Evolutionary conservation across 352 stramenopile species (phyloP), one percentile per base, ranked within the genome.

Genomic region (Halophytophthora polymorphica): DNA sequence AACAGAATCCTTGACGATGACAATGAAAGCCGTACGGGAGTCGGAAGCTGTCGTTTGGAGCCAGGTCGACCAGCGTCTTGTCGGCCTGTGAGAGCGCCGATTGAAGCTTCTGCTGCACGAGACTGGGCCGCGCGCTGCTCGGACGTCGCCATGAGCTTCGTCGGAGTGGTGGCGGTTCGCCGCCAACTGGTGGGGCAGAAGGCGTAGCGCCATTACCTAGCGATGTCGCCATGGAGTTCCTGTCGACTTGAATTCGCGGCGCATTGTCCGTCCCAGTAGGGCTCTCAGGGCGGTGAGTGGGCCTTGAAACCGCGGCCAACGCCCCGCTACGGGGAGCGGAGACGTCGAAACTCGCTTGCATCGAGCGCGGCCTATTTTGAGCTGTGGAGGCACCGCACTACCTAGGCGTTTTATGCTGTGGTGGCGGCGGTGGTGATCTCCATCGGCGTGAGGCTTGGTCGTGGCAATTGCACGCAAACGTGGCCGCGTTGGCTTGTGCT

Each of bases 41-140:
- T 31, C 56, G 44, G 46, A 78, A 58, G 36, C 48, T 53, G 13
- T 46, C 45, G 18, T 50, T 53, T 15, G 74, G 35, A 0, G 36
- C 17, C 43, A 83, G 53, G 1, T 86, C 69, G 1, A 33, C 36
- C 0, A 49, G 38, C 0, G 69, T 64, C 53, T 71, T 74, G 49
- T 86, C 75, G 6, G 77, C 77, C 12, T 74, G 65, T 14, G 66
- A 61, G 19, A 91, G 45, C n/a, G 80, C 80, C 0, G 56, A 58
- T 15, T 87, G 75, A 3, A 91, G 69, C 50, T 88, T 86, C 31
- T 83, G 73, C 31, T 86, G 76, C 23, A 88, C 51, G 18, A 83
- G 55, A 38, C 80, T 90, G n/a, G 62, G 7, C 6, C 60, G 60
- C 21, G 41, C 51, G 39, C 37, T 54, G 18, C 23, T 62, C 19